phyloP scores from a whole-genome alignment of 495 filamentous ascomycete species.

The Tuber indicum region DNA sequence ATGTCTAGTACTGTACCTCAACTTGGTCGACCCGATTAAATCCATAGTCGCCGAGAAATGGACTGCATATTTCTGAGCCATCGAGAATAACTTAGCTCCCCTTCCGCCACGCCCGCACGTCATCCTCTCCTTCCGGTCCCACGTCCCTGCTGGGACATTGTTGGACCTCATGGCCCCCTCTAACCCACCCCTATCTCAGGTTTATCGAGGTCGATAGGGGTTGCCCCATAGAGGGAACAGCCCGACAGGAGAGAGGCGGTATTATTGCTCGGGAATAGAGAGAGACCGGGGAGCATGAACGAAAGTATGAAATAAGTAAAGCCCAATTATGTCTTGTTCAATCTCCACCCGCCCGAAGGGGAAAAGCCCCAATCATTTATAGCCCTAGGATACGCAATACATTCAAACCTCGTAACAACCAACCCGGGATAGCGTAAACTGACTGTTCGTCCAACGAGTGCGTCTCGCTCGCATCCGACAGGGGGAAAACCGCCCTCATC shows the following conservation, averaged over 20 bases:
- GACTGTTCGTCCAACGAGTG: too few relatives aligned
- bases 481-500: too few relatives aligned
- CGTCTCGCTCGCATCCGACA: too few relatives aligned
- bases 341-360: not conserved
- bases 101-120: not conserved
- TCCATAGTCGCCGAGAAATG: not conserved
- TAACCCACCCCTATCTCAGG: not conserved
- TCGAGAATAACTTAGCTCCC: not conserved
- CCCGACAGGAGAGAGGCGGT: not conserved
- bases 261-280: not conserved
- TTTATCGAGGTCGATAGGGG: not conserved
- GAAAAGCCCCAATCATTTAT: not conserved
- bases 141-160: too few relatives aligned
- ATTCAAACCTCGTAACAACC: too few relatives aligned
- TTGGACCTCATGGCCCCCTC: too few relatives aligned
- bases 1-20: not conserved
- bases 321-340: not conserved
- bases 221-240: not conserved
- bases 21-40: not conserved
- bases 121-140: too few relatives aligned
- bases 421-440: too few relatives aligned
- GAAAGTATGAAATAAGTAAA: not conserved
- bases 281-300: not conserved
- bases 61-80: not conserved
- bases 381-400: not conserved